A percentile compares a stretch with the other conserved stretches of the same genome.
phyloP scores from a whole-genome alignment of 2,329 filamentous ascomycete species.

The Rutstroemia sydowiana region DNA sequence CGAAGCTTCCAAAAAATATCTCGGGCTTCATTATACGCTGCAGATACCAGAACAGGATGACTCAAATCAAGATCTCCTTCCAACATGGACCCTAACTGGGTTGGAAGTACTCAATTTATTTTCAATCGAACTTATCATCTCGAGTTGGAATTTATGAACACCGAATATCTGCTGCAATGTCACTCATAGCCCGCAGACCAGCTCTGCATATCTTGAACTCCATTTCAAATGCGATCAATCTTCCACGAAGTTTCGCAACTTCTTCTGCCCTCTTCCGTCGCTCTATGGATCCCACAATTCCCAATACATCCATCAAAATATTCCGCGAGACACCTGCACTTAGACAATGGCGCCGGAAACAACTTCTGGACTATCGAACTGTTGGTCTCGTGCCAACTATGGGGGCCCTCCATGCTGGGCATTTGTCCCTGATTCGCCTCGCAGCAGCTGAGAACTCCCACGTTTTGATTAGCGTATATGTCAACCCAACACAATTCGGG shows the following conservation, averaged over 20 bases:
- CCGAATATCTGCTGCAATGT: not conserved
- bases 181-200: not conserved
- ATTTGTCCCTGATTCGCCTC: conserved; percentile 75
- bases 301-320: conserved; percentile 56
- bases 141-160: not conserved
- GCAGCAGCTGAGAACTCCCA: conserved; percentile 79
- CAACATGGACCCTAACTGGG: conserved; percentile 24
- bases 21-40: conserved; percentile 27
- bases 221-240: conserved; percentile 2
- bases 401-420: conserved; percentile 92
- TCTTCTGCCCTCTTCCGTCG: conserved; percentile 13
- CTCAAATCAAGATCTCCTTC: conserved; percentile 11
- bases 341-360: conserved; percentile 60
- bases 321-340: conserved; percentile 69
- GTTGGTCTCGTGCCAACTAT: conserved; percentile 93
- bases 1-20: conserved; percentile 13
- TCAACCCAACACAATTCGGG: conserved; percentile 96
- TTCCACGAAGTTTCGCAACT: conserved; percentile 14
- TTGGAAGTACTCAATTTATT: not conserved
- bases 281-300: conserved; percentile 32
- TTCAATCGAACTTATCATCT: not conserved
- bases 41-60: conserved; percentile 28
- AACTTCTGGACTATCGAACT: conserved; percentile 58
- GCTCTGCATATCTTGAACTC: conserved; percentile 1
- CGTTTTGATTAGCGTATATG: conserved; percentile 86